Percentiles rank a stretch among this genome's conserved stretches.
Conservation (phyloP, 2,329 filamentous ascomycete genomes). For the Cadophora sp. region DNA sequence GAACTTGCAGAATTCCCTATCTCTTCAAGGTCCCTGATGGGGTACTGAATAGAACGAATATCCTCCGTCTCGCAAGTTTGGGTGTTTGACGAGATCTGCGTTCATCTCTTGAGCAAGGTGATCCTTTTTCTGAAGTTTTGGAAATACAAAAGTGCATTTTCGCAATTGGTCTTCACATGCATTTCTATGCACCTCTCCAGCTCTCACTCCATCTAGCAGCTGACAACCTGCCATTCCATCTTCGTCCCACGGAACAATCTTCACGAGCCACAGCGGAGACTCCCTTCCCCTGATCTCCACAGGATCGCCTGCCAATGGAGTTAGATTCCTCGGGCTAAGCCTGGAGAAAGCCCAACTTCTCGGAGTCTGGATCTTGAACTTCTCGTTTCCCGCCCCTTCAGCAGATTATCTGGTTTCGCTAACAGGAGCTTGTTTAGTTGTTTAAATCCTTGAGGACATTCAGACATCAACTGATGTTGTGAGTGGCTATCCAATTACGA, state of each 20-base stretch:
- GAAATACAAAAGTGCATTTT: background rate
- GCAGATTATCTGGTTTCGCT: background rate
- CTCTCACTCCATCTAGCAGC: background rate
- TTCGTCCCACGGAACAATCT: background rate
- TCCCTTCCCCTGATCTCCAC: constrained; percentile 10
- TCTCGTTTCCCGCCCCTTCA: background rate
- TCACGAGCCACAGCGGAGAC: background rate
- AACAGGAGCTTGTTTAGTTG: constrained; percentile 38
- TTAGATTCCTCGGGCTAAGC: background rate
- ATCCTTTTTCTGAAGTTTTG: background rate
- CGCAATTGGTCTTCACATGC: background rate
- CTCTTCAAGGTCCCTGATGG: background rate
- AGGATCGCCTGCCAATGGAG: background rate
- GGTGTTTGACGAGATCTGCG: background rate
- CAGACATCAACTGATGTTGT: constrained; percentile 50
- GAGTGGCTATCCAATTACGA: constrained; percentile 3
- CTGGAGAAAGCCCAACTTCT: background rate
- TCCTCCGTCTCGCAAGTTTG: background rate
- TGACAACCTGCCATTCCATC: background rate
- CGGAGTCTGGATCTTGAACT: background rate
- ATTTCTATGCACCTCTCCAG: background rate
- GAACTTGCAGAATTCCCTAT: background rate
- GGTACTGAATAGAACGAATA: background rate
- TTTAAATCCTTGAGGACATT: constrained; percentile 48
- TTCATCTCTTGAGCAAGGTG: background rate